Evolutionary conservation across 2,329 filamentous ascomycete species (phyloP).

Genomic region (Neopestalotiopsis sp.): DNA sequence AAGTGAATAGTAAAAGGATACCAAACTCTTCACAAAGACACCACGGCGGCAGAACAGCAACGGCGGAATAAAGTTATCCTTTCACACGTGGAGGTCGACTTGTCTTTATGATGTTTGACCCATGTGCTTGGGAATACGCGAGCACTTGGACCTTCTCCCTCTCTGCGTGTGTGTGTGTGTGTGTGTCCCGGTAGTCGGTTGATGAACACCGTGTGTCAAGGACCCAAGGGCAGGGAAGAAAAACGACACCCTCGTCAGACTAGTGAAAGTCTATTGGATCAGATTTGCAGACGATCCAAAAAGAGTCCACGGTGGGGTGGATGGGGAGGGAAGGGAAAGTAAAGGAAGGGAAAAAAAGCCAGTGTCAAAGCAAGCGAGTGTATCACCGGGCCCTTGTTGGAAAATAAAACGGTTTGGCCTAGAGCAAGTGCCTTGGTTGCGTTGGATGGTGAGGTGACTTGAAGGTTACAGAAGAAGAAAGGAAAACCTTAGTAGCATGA

Average conservation of each 20-base stretch:
- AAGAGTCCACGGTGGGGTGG: background rate
- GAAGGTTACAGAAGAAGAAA: background rate
- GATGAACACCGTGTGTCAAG: background rate
- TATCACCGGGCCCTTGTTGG: background rate
- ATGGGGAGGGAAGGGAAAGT: background rate
- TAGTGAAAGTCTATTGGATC: background rate
- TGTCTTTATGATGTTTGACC: slow-evolving; percentile 1
- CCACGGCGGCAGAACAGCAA: slow-evolving; percentile 2
- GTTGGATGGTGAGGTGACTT: no score
- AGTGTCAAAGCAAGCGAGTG: background rate
- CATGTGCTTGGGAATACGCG: background rate
- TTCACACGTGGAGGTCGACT: background rate
- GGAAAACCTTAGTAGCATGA: background rate
- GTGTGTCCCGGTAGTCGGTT: no score
- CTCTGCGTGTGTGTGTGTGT: no score
- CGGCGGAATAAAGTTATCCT: slow-evolving; percentile 4
- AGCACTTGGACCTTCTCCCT: background rate
- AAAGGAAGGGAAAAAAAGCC: background rate
- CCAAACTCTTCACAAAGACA: background rate
- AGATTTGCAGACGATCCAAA: background rate
- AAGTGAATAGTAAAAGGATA: background rate
- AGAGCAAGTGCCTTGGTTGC: background rate
- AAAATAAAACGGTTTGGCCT: background rate
- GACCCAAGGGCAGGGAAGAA: background rate
- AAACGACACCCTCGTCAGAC: background rate